Conservation (phyloP, 108 stramenopile genomes). For the Skeletonema costatum region DNA sequence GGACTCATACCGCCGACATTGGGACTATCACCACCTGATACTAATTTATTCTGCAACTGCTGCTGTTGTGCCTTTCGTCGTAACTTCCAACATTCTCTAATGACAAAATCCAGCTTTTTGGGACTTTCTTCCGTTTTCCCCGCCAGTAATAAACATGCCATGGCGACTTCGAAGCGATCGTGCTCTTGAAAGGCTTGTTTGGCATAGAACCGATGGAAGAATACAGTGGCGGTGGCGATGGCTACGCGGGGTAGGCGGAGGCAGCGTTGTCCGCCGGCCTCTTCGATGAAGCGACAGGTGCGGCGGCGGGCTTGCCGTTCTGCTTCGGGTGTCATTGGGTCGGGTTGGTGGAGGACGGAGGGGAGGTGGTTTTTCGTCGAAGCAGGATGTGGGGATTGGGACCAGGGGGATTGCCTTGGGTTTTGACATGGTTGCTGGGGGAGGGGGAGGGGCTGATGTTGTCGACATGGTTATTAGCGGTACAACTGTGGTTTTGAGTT, state of each 20-base stretch:
- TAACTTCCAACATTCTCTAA: conserved; percentile 72
- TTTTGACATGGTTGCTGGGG: neutral
- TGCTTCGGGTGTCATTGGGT: conserved; percentile 57
- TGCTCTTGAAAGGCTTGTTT: conserved; percentile 86
- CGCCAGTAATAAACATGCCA: conserved; percentile 83
- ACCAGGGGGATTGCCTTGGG: conserved; percentile 11
- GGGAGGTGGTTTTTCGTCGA: conserved; percentile 47
- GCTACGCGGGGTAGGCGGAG: conserved; percentile 79
- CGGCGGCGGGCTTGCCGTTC: conserved; percentile 67
- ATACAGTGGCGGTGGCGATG: conserved; percentile 81
- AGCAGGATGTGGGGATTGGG: conserved; percentile 17
- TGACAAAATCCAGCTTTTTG: conserved; percentile 73
- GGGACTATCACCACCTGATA: conserved; percentile 25
- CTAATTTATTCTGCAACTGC: conserved; percentile 30
- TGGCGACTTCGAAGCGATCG: conserved; percentile 88
- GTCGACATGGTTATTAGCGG: neutral
- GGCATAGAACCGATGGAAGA: conserved; percentile 91
- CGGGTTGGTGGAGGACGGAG: conserved; percentile 32
- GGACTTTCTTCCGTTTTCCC: conserved; percentile 91
- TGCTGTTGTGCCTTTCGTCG: conserved; percentile 59
- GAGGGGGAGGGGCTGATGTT: conserved; percentile 3
- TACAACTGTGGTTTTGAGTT: too few species aligned
- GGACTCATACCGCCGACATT: conserved; percentile 22
- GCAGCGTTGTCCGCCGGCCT: conserved; percentile 72
- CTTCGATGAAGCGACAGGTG: conserved; percentile 87